Base-by-base conservation (phyloP, 805 yeast genomes). In the Pichia thaimueangensis region DNA sequence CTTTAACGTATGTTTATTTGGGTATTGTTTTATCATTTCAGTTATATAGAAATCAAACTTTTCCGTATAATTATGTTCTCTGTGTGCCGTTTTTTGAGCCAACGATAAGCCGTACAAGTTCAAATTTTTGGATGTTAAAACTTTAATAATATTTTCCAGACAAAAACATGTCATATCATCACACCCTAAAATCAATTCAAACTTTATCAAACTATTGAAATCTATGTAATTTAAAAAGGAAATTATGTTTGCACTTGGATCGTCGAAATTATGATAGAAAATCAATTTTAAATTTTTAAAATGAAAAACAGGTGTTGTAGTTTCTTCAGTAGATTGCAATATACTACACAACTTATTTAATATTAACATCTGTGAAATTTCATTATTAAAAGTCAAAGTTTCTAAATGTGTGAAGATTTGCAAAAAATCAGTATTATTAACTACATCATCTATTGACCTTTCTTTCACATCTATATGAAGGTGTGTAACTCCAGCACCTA, bases 121-220 rank as follows among this genome's bases (percentile, higher is more conserved):
- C 0, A 66, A 52, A 6, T 43, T 39, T 9, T 55, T 52, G 2
- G 43, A 43, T 7, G 63, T 38, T 2, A 59, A 23, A 23, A 30
- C 54, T 6, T 17, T 16, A 1, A 68, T 49, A 44, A 77, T 73
- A 4, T 58, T 65, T 10, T 63, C 59, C 9, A 75, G 53, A 51
- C 84, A 80, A 8, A 64, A 65, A 48, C 76, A 69, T 0, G 56
- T 59, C 23, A 61, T 52, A 19, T 68, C 65, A 45, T 73, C 74
- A 52, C 86, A 77, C 1, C 82, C 82, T 23, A 78, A 53, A 6
- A 64, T 63, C 16, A 82, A 47, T 49, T 80, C 82, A 35, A 82
- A 55, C 29, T 64, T 65, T 35, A 60, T 54, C 15, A 76, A 37
- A 2, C 37, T 15, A 0, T 47, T 30, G 8, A 64, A 45, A 34